Evolutionary conservation across 2,329 filamentous ascomycete species (phyloP).

Genomic region (Byssothecium circinans): DNA sequence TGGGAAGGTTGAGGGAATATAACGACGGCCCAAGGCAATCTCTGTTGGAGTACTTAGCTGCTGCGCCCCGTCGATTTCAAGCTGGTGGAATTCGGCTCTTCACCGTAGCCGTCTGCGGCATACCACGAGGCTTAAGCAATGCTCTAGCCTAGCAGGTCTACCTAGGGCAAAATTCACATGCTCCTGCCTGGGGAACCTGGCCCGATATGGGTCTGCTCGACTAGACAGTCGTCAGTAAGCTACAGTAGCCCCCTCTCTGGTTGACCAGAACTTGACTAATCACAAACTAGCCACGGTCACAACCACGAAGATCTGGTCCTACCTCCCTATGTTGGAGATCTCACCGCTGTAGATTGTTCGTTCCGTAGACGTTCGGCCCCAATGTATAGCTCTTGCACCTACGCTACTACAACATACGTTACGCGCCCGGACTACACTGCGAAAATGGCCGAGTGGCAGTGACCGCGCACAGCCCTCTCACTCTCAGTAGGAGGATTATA

Average conservation of each 20-base stretch:
- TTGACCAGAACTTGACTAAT: constrained; percentile 1
- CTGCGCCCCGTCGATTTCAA: constrained; percentile 10
- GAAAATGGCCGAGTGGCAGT: constrained; percentile 1
- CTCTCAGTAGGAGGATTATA: constrained; percentile 5
- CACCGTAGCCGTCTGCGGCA: constrained; percentile 6
- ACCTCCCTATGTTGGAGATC: neutral
- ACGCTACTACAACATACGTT: neutral
- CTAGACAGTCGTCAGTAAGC: constrained; percentile 7
- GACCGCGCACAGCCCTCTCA: neutral
- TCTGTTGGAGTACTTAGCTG: constrained; percentile 9
- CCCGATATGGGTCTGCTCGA: neutral
- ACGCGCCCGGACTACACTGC: neutral
- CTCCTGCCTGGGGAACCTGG: constrained; percentile 4
- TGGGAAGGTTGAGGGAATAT: neutral
- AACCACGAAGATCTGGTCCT: neutral
- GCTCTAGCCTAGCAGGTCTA: neutral
- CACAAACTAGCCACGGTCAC: neutral
- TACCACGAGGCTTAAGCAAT: constrained; percentile 4
- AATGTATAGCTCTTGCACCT: constrained; percentile 1
- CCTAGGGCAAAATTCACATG: neutral
- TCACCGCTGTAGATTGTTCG: neutral
- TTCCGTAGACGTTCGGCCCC: neutral
- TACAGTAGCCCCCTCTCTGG: neutral
- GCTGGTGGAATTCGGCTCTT: constrained; percentile 3
- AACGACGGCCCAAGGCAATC: constrained; percentile 1